Percentiles rank a stretch among this genome's conserved stretches.
These are phyloP conservation scores for Fusarium zealandicum DNA, from an alignment of 2,329 filamentous ascomycete species.

Conservation along the genomic window DNA sequence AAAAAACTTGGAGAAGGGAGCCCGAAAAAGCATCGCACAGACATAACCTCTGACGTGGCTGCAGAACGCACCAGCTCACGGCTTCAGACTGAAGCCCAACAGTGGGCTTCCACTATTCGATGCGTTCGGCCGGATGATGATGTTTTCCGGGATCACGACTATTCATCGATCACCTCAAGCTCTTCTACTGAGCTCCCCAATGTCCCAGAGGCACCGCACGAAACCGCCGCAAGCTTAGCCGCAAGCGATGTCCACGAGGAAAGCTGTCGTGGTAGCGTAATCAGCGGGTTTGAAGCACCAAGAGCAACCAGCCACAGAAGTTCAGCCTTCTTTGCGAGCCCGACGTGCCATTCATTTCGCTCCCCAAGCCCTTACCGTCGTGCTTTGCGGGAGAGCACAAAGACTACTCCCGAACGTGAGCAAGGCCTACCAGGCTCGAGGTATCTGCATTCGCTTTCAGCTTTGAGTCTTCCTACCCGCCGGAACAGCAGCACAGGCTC, in stretches of 20 bases:
- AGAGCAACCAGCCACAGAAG: conserved; percentile 51
- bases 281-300: conserved; percentile 25
- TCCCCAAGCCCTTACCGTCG: conserved; percentile 64
- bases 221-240: background rate
- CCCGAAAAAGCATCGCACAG: background rate
- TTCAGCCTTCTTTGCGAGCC: conserved; percentile 61
- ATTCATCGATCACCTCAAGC: background rate
- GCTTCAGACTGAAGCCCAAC: conserved; percentile 1
- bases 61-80: background rate
- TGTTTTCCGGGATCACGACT: conserved; percentile 39
- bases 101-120: conserved; percentile 44
- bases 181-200: conserved; percentile 7
- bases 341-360: conserved; percentile 59
- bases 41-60: conserved; percentile 1
- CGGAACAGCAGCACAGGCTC: conserved; percentile 51
- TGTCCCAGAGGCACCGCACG: background rate
- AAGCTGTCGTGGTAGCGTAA: background rate
- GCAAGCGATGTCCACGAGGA: background rate
- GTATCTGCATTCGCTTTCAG: conserved; percentile 52
- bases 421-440: conserved; percentile 43
- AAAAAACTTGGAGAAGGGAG: conserved; percentile 56
- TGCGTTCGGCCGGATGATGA: conserved; percentile 46
- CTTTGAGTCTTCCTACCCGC: conserved; percentile 49
- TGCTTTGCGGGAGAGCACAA: conserved; percentile 57
- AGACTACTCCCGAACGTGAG: conserved; percentile 43